A percentile compares a stretch with the other conserved stretches of the same genome.
These are phyloP conservation scores for Amesomyces nigricolor DNA, from an alignment of 2,329 filamentous ascomycete species.

Conservation along the genomic window DNA sequence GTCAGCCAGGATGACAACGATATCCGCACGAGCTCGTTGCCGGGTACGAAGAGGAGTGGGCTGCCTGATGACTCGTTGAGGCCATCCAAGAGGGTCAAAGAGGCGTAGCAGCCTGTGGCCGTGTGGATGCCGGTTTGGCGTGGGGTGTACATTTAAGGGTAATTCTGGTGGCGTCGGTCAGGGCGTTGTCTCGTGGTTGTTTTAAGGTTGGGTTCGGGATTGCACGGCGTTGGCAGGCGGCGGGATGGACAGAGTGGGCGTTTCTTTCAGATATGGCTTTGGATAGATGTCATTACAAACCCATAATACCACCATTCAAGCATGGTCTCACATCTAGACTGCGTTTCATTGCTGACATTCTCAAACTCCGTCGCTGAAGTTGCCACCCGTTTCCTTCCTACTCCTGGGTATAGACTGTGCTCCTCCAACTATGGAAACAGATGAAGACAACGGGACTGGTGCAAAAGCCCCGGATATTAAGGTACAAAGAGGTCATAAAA, in stretches of 20 bases:
- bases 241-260: too few relatives aligned
- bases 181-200: too few relatives aligned
- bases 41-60: slow-evolving; percentile 85
- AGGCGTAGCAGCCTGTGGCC: slow-evolving; percentile 29
- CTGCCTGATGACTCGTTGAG: slow-evolving; percentile 73
- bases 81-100: slow-evolving; percentile 58
- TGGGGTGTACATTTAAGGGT: not conserved
- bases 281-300: too few relatives aligned
- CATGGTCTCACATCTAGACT: not conserved
- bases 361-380: slow-evolving; percentile 7
- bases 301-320: too few relatives aligned
- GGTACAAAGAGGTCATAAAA: slow-evolving; percentile 14
- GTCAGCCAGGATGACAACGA: slow-evolving; percentile 96
- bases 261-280: too few relatives aligned
- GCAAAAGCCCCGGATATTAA: slow-evolving; percentile 9
- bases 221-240: too few relatives aligned
- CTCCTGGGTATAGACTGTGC: slow-evolving; percentile 16
- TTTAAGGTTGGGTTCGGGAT: too few relatives aligned
- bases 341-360: not conserved
- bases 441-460: not conserved
- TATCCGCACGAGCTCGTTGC: slow-evolving; percentile 81
- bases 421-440: slow-evolving; percentile 10
- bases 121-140: too few relatives aligned
- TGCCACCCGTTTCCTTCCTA: not conserved
- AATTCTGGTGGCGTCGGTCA: not conserved